Evolutionary conservation across 148 eudicot species (phyloP).

Genomic region (Camellia sinensis): DNA sequence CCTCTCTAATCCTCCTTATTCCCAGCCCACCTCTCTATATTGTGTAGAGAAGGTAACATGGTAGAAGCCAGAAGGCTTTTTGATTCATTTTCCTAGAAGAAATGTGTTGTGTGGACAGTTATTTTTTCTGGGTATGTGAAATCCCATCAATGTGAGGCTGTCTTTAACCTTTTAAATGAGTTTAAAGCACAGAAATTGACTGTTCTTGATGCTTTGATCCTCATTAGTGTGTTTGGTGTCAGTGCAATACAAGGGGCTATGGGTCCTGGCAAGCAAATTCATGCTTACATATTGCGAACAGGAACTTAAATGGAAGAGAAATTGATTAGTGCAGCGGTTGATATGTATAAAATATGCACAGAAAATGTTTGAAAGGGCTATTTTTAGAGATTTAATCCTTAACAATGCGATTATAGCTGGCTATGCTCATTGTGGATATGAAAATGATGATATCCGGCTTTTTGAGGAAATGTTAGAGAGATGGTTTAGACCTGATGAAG

Average conservation of each 20-base stretch:
- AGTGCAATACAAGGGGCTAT: conserved; percentile 62
- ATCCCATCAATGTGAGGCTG: conserved; percentile 36
- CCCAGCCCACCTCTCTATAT: too few relatives aligned
- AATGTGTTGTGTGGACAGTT: too few relatives aligned
- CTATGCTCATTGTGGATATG: conserved; percentile 71
- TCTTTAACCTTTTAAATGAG: conserved; percentile 54
- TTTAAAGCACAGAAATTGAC: conserved; percentile 29
- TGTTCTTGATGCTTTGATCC: conserved; percentile 29
- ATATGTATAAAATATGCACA: conserved; percentile 64
- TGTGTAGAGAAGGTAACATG: too few relatives aligned
- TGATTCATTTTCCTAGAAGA: too few relatives aligned
- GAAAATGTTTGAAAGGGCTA: conserved; percentile 29
- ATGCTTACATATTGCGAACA: conserved; percentile 50
- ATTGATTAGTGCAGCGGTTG: conserved; percentile 50
- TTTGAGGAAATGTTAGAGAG: conserved; percentile 53
- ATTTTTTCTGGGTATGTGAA: too few relatives aligned
- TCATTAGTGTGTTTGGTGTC: conserved; percentile 38
- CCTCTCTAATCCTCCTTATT: too few relatives aligned
- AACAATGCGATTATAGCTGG: conserved; percentile 71
- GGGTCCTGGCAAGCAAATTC: conserved; percentile 70
- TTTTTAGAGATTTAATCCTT: too few relatives aligned
- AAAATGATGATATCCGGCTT: conserved; percentile 47
- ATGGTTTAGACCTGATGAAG: conserved; percentile 53
- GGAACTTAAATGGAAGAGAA: conserved; percentile 47
- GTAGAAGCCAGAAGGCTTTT: too few relatives aligned